Evolutionary conservation across 2,329 filamentous ascomycete genomes (phyloP).

Genomic region (Fusarium mundagurra): DNA sequence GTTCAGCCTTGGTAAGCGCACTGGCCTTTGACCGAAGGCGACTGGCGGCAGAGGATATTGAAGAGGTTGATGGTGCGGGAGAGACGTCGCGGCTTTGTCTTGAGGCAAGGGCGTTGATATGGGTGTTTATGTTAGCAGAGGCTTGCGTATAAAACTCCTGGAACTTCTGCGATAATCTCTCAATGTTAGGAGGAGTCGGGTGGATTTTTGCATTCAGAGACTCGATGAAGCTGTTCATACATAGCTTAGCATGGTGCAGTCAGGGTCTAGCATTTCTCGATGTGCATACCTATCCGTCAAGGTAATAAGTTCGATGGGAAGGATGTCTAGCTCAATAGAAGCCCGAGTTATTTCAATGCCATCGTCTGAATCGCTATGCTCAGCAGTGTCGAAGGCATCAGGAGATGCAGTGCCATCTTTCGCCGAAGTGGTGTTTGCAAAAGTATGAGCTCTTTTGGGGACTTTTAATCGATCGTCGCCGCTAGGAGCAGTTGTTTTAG

Average conservation of each 20-base stretch:
- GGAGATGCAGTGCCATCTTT: conserved; percentile 45
- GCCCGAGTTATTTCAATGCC: conserved; percentile 58
- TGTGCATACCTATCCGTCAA: conserved; percentile 80
- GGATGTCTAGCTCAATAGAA: conserved; percentile 82
- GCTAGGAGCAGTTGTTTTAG: conserved; percentile 39
- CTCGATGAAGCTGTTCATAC: conserved; percentile 79
- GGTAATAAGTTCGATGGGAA: conserved; percentile 93
- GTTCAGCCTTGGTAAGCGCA: conserved; percentile 60
- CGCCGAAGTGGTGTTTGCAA: conserved; percentile 52
- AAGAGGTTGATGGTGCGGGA: conserved; percentile 62
- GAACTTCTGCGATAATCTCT: conserved; percentile 84
- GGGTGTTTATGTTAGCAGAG: conserved; percentile 83
- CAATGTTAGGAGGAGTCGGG: conserved; percentile 82
- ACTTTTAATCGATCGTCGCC: conserved; percentile 46
- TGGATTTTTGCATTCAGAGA: conserved; percentile 89
- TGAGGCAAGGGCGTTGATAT: conserved; percentile 82
- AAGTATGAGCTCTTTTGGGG: conserved; percentile 59
- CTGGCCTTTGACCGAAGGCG: conserved; percentile 65
- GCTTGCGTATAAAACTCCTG: conserved; percentile 92
- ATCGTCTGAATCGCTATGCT: conserved; percentile 56
- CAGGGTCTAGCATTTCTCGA: not conserved
- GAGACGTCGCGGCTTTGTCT: conserved; percentile 76
- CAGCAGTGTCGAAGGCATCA: conserved; percentile 62
- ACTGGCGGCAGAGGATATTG: conserved; percentile 65
- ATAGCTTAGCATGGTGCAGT: conserved; percentile 22